Percentiles rank a stretch among this genome's conserved stretches.
Evolutionary conservation across 257 asterid genomes (phyloP).

Genomic region (Lycium ferocissimum): DNA sequence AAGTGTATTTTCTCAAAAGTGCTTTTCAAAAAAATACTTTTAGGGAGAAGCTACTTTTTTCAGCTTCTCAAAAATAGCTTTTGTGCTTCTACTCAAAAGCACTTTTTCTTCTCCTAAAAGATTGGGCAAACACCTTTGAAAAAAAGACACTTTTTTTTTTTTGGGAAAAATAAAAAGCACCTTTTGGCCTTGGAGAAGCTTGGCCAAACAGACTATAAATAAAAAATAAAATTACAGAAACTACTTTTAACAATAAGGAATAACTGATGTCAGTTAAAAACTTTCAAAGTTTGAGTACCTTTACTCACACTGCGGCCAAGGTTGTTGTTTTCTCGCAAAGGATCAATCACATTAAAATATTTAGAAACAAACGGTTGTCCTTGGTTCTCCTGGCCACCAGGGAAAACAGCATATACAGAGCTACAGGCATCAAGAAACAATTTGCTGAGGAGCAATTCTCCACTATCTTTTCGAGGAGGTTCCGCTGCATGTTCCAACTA

Average conservation of each 20-base stretch:
- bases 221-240: not conserved
- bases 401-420: slow-evolving; percentile 87
- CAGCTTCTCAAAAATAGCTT: no score
- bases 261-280: not conserved
- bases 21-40: no score
- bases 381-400: slow-evolving; percentile 82
- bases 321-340: slow-evolving; percentile 94
- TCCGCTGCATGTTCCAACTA: slow-evolving; percentile 58
- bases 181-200: no score
- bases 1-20: no score
- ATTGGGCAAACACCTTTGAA: no score
- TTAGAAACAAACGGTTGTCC: slow-evolving; percentile 88
- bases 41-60: no score
- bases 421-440: slow-evolving; percentile 91
- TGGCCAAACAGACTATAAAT: not conserved
- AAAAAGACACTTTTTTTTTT: no score
- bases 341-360: slow-evolving; percentile 96
- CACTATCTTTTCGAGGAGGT: slow-evolving; percentile 88
- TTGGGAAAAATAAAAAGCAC: no score
- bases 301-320: slow-evolving; percentile 99
- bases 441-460: slow-evolving; percentile 90
- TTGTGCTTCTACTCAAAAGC: no score
- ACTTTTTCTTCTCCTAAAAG: no score
- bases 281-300: slow-evolving; percentile 56
- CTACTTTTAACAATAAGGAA: not conserved